These are phyloP conservation scores for Hordeum marinum DNA, from an alignment of 176 grass and related monocot genomes.

Conservation along the genomic window DNA sequence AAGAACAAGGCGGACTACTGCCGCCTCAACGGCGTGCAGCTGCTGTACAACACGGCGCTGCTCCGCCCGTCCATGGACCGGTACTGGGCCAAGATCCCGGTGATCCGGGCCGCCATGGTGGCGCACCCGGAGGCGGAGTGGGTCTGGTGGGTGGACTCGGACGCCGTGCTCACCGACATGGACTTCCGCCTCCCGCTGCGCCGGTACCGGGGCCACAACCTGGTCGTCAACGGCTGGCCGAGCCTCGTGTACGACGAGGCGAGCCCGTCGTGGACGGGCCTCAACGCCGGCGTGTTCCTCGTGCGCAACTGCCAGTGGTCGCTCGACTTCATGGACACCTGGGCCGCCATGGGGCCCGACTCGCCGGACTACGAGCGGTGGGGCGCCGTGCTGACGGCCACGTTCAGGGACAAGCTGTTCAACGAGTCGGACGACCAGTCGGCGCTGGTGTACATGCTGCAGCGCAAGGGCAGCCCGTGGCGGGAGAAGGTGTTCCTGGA, in stretches of 20 bases:
- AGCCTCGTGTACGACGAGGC: slow-evolving; percentile 39
- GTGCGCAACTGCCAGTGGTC: slow-evolving; percentile 98
- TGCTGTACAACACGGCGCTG: slow-evolving; percentile 77
- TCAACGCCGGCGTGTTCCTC: slow-evolving; percentile 96
- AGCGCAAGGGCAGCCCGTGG: slow-evolving; percentile 45
- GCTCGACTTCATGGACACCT: slow-evolving; percentile 79
- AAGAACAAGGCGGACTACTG: slow-evolving; percentile 97
- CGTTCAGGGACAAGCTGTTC: slow-evolving; percentile 69
- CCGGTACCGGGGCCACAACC: slow-evolving; percentile 58
- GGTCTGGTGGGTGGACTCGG: slow-evolving; percentile 98
- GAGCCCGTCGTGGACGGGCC: slow-evolving; percentile 55
- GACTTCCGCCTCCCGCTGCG: slow-evolving; percentile 58
- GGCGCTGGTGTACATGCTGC: slow-evolving; percentile 75
- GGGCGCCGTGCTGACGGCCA: slow-evolving; percentile 51
- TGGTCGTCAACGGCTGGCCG: slow-evolving; percentile 80
- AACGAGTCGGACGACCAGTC: slow-evolving; percentile 88
- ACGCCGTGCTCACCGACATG: slow-evolving; percentile 96
- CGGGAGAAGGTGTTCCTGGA: slow-evolving; percentile 67
- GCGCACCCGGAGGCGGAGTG: slow-evolving; percentile 88
- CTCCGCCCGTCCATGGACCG: slow-evolving; percentile 58
- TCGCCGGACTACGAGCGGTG: slow-evolving; percentile 45
- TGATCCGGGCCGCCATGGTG: slow-evolving; percentile 68
- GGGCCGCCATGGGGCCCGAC: slow-evolving; percentile 55
- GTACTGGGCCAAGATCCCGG: slow-evolving; percentile 84
- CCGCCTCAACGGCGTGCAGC: slow-evolving; percentile 62